A percentile compares a stretch with the other conserved stretches of the same genome.
These are phyloP conservation scores for Aspergillus alliaceus DNA, from an alignment of 2,329 filamentous ascomycete species.

Conservation along the genomic window DNA sequence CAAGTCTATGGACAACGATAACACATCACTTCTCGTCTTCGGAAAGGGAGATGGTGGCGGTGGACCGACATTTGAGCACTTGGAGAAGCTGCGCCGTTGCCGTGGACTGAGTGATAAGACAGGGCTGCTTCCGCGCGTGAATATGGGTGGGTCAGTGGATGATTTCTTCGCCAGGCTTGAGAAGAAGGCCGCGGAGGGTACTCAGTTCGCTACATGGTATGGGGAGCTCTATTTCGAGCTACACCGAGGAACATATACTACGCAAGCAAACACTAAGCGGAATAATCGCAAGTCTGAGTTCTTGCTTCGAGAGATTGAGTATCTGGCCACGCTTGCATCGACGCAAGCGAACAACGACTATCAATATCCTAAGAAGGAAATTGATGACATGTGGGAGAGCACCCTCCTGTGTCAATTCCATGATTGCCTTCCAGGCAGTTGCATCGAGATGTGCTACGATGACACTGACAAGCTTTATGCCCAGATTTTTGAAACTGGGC, in stretches of 20 bases:
- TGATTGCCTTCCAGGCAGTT: constrained; percentile 91
- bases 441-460: constrained; percentile 97
- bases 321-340: constrained; percentile 81
- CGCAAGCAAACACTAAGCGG: constrained; percentile 94
- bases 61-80: constrained; percentile 87
- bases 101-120: constrained; percentile 87
- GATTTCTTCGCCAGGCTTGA: constrained; percentile 89
- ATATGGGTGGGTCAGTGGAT: constrained; percentile 86
- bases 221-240: constrained; percentile 98
- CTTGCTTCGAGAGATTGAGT: constrained; percentile 82
- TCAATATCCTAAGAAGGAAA: constrained; percentile 89
- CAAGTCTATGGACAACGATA: constrained; percentile 93
- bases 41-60: constrained; percentile 96
- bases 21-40: constrained; percentile 86
- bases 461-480: constrained; percentile 90
- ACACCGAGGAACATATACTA: constrained; percentile 95
- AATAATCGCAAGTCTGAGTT: constrained; percentile 88
- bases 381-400: constrained; percentile 94
- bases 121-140: constrained; percentile 79
- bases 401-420: constrained; percentile 95
- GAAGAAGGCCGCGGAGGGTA: constrained; percentile 66
- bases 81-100: constrained; percentile 91
- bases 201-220: constrained; percentile 90
- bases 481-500: constrained; percentile 74
- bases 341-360: constrained; percentile 61